Evolutionary conservation across 73 alveolate species (phyloP), one percentile per base, ranked within the genome.

Genomic region (Durusdinium trenchii): DNA sequence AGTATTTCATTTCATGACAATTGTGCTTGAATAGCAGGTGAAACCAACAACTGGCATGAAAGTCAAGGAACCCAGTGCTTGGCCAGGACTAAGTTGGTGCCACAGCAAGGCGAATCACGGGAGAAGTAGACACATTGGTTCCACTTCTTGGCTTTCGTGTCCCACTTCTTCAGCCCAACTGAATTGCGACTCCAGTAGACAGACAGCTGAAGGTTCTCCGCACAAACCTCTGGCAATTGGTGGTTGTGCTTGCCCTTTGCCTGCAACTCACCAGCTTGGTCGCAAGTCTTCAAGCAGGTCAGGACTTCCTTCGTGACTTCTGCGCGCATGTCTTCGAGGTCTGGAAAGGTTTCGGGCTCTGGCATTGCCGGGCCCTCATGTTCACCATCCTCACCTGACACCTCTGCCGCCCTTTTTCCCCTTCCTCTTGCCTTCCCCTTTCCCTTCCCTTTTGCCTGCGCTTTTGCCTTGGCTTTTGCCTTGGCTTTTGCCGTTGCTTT

Each of bases 61-160:
- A n/a, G n/a, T n/a, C n/a, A n/a, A n/a, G n/a, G n/a, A 32, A 71
- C 84, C 84, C 84, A 71, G 38, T 71, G 26, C 52, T n/a, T 71
- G 6, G 84, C 84, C 48, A 71, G 51, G 51, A 71, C 26, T 16
- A 71, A 3, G 51, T 71, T 71, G 84, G 84, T 71, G 48, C 84
- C 6, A 20, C 52, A 32, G 84, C 84, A 71, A 5, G 52, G 84
- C 18, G 84, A 36, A 6, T 6, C 26, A 20, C 84, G 84, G 51
- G 84, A 71, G 84, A 71, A 71, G 84, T 71, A 71, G 26, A 47
- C 3, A 28, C 6, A 6, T n/a, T 71, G 84, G 84, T 32, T n/a
- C 84, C 84, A 71, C 51, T 71, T 71, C 64, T 79, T 45, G 52
- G 52, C 84, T 10, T 71, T 51, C 47, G 6, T 71, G 52, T n/a